phyloP scores from a whole-genome alignment of 164 flowering plant genomes.

The Magnolia changhungtana region DNA sequence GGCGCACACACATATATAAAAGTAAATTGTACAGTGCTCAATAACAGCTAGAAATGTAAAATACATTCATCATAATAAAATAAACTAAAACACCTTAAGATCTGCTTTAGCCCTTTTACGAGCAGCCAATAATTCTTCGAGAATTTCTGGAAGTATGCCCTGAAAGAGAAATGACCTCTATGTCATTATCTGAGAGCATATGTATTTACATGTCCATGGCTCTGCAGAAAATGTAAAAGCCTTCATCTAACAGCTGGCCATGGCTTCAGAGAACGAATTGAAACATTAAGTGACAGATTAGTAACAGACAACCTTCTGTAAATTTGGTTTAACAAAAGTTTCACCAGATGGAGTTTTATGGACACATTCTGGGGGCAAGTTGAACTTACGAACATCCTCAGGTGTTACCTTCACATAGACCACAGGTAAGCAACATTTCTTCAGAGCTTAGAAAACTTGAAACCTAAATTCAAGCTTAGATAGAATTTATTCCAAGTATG shows the following conservation, averaged over 20 bases:
- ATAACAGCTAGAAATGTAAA: background rate
- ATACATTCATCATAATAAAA: background rate
- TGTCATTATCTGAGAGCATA: background rate
- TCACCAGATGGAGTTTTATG: constrained; percentile 97
- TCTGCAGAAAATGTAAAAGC: background rate
- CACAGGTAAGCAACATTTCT: constrained; percentile 9
- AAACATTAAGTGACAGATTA: background rate
- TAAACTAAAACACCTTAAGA: constrained; percentile 57
- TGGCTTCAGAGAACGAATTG: background rate
- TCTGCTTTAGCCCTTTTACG: constrained; percentile 97
- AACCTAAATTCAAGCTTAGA: background rate
- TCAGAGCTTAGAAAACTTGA: constrained; percentile 5
- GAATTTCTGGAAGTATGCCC: constrained; percentile 99
- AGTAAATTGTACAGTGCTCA: background rate
- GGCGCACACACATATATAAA: background rate
- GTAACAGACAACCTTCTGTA: constrained; percentile 65
- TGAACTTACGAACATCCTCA: constrained; percentile 74
- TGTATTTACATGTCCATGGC: background rate
- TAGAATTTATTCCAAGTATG: background rate
- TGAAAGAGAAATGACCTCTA: constrained; percentile 25
- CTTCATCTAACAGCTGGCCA: constrained; percentile 1
- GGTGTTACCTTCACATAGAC: constrained; percentile 63
- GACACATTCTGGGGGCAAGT: constrained; percentile 78
- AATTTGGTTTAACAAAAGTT: constrained; percentile 76
- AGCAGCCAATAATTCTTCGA: constrained; percentile 88